phyloP scores from a whole-genome alignment of 2,329 filamentous ascomycete genomes.

The Hypoxylon rubiginosum region DNA sequence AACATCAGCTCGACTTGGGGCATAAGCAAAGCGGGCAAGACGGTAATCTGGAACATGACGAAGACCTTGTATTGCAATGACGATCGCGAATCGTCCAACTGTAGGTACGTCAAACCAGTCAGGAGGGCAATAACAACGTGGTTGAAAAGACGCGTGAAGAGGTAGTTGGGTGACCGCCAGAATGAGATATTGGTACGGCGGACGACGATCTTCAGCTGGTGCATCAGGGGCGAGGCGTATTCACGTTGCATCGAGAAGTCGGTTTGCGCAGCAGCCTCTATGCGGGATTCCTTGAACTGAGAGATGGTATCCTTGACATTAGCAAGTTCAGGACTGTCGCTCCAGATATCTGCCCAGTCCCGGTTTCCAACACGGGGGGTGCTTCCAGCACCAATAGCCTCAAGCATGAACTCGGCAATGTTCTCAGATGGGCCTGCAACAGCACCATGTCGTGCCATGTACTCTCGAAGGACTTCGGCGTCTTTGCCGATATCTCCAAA shows the following conservation, averaged over 20 bases:
- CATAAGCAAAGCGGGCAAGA: conserved; percentile 85
- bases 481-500: conserved; percentile 87
- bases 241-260: conserved; percentile 75
- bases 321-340: conserved; percentile 77
- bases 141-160: conserved; percentile 88
- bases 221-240: conserved; percentile 83
- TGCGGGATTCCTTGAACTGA: conserved; percentile 73
- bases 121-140: conserved; percentile 83
- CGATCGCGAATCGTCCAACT: conserved; percentile 80
- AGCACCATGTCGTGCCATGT: conserved; percentile 72
- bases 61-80: conserved; percentile 90
- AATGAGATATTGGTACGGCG: conserved; percentile 81
- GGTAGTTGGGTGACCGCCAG: conserved; percentile 90
- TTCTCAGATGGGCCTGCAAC: conserved; percentile 68
- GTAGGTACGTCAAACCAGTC: conserved; percentile 83
- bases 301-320: conserved; percentile 75
- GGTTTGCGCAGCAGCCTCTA: conserved; percentile 55
- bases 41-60: conserved; percentile 89
- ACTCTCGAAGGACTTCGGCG: conserved; percentile 76
- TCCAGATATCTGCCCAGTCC: conserved; percentile 87
- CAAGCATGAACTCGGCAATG: conserved; percentile 85
- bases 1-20: conserved; percentile 88
- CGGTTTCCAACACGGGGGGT: conserved; percentile 77
- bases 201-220: conserved; percentile 83
- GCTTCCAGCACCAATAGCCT: conserved; percentile 83